A percentile compares a stretch with the other conserved stretches of the same genome.
Evolutionary conservation across 2,329 filamentous ascomycete species (phyloP).

Genomic region (Akanthomyces uredinophilus): DNA sequence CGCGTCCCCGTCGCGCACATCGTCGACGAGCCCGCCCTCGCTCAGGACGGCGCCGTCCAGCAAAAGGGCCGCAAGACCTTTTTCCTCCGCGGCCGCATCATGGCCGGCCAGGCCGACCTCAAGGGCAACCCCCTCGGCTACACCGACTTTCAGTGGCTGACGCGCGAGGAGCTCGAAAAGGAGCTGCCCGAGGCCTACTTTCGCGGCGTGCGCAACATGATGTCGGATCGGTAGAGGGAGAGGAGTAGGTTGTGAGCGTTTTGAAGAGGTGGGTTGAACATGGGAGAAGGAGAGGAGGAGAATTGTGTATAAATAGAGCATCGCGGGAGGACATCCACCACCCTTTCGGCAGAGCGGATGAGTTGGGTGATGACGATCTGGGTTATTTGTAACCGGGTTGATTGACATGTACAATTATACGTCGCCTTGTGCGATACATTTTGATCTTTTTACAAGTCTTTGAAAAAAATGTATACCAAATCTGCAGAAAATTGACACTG

Average conservation of each 20-base stretch:
- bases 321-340: neutral
- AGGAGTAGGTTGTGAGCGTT: neutral
- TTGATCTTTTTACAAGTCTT: neutral
- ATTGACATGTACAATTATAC: slow-evolving; percentile 7
- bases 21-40: slow-evolving; percentile 48
- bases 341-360: neutral
- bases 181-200: slow-evolving; percentile 66
- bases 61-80: slow-evolving; percentile 75
- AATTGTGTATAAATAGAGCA: slow-evolving; percentile 7
- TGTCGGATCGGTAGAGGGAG: slow-evolving; percentile 62
- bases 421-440: neutral
- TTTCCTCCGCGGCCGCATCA: slow-evolving; percentile 93
- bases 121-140: slow-evolving; percentile 65
- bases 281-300: neutral
- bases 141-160: slow-evolving; percentile 85
- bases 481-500: no score
- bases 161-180: slow-evolving; percentile 77
- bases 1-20: slow-evolving; percentile 83
- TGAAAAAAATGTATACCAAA: slow-evolving; percentile 3
- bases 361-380: neutral
- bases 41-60: slow-evolving; percentile 37
- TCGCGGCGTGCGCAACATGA: slow-evolving; percentile 72
- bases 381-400: neutral
- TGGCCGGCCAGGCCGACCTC: slow-evolving; percentile 91
- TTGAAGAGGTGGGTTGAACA: neutral